A percentile compares a stretch with the other conserved stretches of the same genome.
Conservation (phyloP, 306 rosid species). For the Cicer judaicum region DNA sequence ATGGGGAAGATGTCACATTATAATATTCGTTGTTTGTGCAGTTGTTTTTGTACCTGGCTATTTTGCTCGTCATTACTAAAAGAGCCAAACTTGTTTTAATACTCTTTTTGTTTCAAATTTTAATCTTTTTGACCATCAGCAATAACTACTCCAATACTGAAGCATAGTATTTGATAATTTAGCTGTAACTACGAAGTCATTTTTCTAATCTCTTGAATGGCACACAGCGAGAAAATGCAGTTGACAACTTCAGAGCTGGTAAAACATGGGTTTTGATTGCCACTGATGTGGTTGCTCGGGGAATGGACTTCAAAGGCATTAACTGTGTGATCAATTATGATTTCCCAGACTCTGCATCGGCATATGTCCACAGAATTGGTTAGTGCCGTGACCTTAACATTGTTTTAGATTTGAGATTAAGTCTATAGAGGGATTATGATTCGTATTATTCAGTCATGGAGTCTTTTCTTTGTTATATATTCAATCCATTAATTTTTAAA, state of each 20-base stretch:
- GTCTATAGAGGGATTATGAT: constrained; percentile 18
- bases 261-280: constrained; percentile 97
- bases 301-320: constrained; percentile 96
- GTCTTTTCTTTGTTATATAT: constrained; percentile 6
- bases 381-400: constrained; percentile 38
- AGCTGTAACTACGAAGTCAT: constrained; percentile 6
- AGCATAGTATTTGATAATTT: background rate
- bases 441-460: constrained; percentile 17
- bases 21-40: constrained; percentile 10
- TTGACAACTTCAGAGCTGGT: constrained; percentile 90
- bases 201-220: constrained; percentile 37
- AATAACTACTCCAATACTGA: background rate
- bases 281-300: constrained; percentile 95
- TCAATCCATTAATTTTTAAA: background rate
- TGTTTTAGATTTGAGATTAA: constrained; percentile 30
- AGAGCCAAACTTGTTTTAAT: constrained; percentile 2
- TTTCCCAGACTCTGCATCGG: constrained; percentile 90
- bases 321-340: constrained; percentile 91
- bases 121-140: constrained; percentile 11
- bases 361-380: constrained; percentile 95
- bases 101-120: background rate
- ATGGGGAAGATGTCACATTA: constrained; percentile 33
- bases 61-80: background rate
- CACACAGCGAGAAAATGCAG: constrained; percentile 85
- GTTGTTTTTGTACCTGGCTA: constrained; percentile 26